phyloP scores from a whole-genome alignment of 2,329 filamentous ascomycete species.

The Gaeumannomyces sp. region DNA sequence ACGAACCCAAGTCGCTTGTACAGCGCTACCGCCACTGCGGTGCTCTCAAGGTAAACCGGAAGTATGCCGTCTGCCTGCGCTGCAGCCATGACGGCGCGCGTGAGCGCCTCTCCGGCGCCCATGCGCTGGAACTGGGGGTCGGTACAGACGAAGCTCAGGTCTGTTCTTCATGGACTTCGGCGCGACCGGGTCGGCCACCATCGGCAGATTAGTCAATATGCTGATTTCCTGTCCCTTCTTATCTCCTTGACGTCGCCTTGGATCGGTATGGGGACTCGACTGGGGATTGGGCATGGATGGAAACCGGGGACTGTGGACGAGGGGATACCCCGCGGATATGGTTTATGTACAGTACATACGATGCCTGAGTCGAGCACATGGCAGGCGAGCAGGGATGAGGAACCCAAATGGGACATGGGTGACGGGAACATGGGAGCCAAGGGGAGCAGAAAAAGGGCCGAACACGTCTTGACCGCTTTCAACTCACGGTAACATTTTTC shows the following conservation, averaged over 20 bases:
- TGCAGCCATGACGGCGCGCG: slow-evolving; percentile 26
- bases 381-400: neutral
- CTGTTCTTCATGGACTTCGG: slow-evolving; percentile 15
- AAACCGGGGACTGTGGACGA: neutral
- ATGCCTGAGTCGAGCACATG: neutral
- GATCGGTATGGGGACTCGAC: neutral
- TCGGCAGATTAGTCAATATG: neutral
- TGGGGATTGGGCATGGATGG: neutral
- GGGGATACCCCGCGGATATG: neutral
- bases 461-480: neutral
- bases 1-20: slow-evolving; percentile 33
- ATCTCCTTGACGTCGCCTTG: neutral
- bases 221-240: neutral
- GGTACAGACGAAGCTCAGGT: slow-evolving; percentile 34
- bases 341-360: neutral
- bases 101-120: slow-evolving; percentile 29
- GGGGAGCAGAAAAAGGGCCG: neutral
- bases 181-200: slow-evolving; percentile 10
- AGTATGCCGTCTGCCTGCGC: slow-evolving; percentile 24
- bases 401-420: neutral
- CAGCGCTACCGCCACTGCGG: slow-evolving; percentile 30
- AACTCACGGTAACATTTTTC: slow-evolving; percentile 32
- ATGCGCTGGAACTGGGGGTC: slow-evolving; percentile 27
- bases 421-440: neutral
- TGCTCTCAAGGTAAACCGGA: slow-evolving; percentile 33